These are phyloP conservation scores for Coniferiporia weirii DNA, from an alignment of 1,284 basidiomycete genomes.

Conservation along the genomic window DNA sequence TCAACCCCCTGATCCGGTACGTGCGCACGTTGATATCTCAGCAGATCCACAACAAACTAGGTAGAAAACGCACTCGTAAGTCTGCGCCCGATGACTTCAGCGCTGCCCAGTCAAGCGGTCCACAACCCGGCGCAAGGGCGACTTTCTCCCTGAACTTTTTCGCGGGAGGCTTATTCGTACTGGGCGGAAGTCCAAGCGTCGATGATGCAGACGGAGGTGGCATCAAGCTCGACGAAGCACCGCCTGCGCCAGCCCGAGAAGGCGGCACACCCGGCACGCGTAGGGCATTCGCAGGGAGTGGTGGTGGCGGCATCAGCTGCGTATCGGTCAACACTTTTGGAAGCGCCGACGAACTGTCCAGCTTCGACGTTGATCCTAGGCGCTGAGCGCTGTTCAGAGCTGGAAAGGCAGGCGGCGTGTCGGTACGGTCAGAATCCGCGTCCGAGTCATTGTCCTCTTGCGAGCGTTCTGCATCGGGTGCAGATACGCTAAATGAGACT, in stretches of 20 bases:
- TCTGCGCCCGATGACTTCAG: slow-evolving; percentile 77
- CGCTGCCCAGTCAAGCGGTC: slow-evolving; percentile 92
- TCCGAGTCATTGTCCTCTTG: slow-evolving; percentile 40
- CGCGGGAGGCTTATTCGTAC: slow-evolving; percentile 50
- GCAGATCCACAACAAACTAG: not conserved
- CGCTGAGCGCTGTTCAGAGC: slow-evolving; percentile 78
- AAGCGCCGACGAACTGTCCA: slow-evolving; percentile 24
- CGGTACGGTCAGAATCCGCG: slow-evolving; percentile 38
- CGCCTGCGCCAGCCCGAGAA: not conserved
- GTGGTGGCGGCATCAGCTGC: slow-evolving; percentile 68
- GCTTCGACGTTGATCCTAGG: slow-evolving; percentile 22
- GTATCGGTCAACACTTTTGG: slow-evolving; percentile 49
- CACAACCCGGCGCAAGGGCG: slow-evolving; percentile 85
- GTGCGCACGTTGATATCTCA: slow-evolving; percentile 16
- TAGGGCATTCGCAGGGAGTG: slow-evolving; percentile 42
- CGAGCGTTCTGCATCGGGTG: slow-evolving; percentile 26
- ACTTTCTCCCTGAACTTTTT: slow-evolving; percentile 76
- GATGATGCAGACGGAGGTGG: slow-evolving; percentile 30
- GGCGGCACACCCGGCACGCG: slow-evolving; percentile 38
- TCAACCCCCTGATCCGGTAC: slow-evolving; percentile 49
- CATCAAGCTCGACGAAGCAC: not conserved
- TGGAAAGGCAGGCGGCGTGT: slow-evolving; percentile 81
- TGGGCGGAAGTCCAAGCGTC: slow-evolving; percentile 50
- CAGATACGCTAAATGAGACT: slow-evolving; percentile 6
- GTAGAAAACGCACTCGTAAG: slow-evolving; percentile 54